Evolutionary conservation across 176 grass and related monocot species (phyloP).

Genomic region (Oryza australiensis): DNA sequence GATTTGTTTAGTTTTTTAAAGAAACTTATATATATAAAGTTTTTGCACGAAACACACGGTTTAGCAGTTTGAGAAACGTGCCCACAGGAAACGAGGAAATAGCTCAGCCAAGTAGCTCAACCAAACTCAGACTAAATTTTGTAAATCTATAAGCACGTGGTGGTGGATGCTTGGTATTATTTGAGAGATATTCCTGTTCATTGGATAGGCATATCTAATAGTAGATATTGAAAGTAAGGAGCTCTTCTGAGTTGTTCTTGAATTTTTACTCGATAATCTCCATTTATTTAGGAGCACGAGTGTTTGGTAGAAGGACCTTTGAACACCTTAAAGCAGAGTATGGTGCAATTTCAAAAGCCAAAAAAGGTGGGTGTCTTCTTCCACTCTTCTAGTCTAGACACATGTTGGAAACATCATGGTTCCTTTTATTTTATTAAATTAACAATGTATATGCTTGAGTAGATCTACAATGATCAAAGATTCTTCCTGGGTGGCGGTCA

Average conservation of each 20-base stretch:
- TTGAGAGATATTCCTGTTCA: not conserved
- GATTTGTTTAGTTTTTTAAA: too few species aligned
- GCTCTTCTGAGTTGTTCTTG: not conserved
- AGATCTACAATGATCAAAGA: slow-evolving; percentile 95
- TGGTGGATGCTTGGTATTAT: too few species aligned
- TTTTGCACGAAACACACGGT: too few species aligned
- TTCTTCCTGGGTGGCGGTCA: slow-evolving; percentile 84
- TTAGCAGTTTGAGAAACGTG: too few species aligned
- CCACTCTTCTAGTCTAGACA: not conserved
- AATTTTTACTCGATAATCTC: not conserved
- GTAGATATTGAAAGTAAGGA: not conserved
- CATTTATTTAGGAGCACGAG: slow-evolving; percentile 80
- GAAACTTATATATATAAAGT: too few species aligned
- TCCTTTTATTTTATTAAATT: not conserved
- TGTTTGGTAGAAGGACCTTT: slow-evolving; percentile 98
- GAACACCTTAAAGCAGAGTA: slow-evolving; percentile 99
- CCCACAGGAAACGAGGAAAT: too few species aligned
- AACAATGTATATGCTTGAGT: slow-evolving; percentile 15
- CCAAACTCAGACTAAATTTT: not conserved
- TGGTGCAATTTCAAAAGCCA: slow-evolving; percentile 99
- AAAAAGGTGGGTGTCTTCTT: slow-evolving; percentile 66
- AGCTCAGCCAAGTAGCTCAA: too few species aligned
- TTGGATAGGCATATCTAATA: not conserved
- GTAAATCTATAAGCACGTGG: not conserved
- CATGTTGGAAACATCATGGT: not conserved